Percentiles rank a stretch among this genome's conserved stretches.
Conservation (phyloP, 176 grass and related monocot species). For the Cenchrus purpureus region DNA sequence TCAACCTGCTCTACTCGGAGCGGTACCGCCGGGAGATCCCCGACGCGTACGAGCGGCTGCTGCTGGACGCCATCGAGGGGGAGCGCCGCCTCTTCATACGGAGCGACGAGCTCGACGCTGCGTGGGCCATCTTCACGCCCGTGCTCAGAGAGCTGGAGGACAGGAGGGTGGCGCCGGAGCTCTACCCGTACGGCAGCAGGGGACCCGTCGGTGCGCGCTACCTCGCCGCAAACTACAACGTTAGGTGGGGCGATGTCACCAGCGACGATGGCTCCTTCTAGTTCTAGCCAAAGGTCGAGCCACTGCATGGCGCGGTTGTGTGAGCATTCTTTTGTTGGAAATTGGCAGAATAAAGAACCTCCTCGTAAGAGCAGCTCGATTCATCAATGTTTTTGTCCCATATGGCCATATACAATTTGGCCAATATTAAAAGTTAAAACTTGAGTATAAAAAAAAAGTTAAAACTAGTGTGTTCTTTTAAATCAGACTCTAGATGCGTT, state of each 20-base stretch:
- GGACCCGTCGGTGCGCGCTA: conserved; percentile 90
- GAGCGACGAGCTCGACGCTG: conserved; percentile 93
- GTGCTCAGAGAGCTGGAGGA: conserved; percentile 74
- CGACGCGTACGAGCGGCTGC: conserved; percentile 89
- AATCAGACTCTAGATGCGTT: too few species aligned
- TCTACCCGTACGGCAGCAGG: conserved; percentile 93
- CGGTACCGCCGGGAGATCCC: conserved; percentile 77
- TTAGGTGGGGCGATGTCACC: conserved; percentile 84
- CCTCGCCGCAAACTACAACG: conserved; percentile 82
- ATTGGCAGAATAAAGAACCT: too few species aligned
- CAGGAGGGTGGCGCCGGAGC: conserved; percentile 71
- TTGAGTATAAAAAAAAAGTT: too few species aligned
- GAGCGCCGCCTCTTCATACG: conserved; percentile 90
- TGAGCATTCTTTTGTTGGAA: too few species aligned
- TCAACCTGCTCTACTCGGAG: conserved; percentile 84
- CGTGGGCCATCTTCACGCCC: conserved; percentile 89
- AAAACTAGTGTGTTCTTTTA: too few species aligned
- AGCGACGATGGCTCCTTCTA: conserved; percentile 42
- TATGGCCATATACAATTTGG: too few species aligned
- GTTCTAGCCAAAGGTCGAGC: background rate
- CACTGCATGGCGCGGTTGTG: too few species aligned
- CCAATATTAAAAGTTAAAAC: too few species aligned
- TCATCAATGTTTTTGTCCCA: too few species aligned
- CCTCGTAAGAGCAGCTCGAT: too few species aligned
- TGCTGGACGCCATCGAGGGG: conserved; percentile 87